Evolutionary conservation across 306 rosid species (phyloP).

Genomic region (Mimosa pudica): DNA sequence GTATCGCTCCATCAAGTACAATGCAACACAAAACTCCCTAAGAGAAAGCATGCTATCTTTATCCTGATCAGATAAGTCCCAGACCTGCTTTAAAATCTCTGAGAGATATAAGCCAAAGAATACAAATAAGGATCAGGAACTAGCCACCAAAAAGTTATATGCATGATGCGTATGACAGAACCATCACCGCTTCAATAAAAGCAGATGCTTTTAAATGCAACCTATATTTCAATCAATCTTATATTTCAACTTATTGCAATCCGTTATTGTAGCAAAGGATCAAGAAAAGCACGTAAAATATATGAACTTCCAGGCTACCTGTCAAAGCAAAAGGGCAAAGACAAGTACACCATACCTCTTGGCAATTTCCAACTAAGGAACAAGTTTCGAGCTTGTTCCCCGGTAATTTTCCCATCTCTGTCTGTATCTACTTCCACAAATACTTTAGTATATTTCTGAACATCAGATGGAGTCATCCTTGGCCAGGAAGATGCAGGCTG

Average conservation of each 20-base stretch:
- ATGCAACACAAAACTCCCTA: constrained; percentile 90
- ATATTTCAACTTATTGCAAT: constrained; percentile 8
- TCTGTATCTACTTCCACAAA: constrained; percentile 92
- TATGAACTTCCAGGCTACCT: constrained; percentile 1
- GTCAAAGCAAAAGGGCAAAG: constrained; percentile 33
- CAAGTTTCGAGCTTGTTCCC: constrained; percentile 90
- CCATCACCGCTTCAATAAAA: constrained; percentile 5
- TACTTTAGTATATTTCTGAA: constrained; percentile 87
- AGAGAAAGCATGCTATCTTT: constrained; percentile 98
- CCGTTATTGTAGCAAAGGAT: not conserved
- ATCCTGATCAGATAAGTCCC: constrained; percentile 99
- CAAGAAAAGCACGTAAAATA: constrained; percentile 25
- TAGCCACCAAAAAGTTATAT: constrained; percentile 29
- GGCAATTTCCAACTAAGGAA: constrained; percentile 94
- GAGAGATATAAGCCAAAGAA: constrained; percentile 56
- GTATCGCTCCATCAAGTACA: constrained; percentile 92
- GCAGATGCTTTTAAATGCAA: constrained; percentile 26
- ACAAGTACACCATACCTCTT: constrained; percentile 62
- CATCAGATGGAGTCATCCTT: constrained; percentile 75
- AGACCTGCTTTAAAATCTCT: constrained; percentile 97
- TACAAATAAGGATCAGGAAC: constrained; percentile 43
- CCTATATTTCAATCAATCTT: constrained; percentile 8
- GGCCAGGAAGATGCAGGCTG: constrained; percentile 85
- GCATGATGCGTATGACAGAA: constrained; percentile 14
- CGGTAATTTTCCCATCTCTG: constrained; percentile 95